Percentiles rank a stretch among this genome's conserved stretches.
Conservation (phyloP, 371 early-diverging fungal genomes). For the Saksenaea oblongispora region DNA sequence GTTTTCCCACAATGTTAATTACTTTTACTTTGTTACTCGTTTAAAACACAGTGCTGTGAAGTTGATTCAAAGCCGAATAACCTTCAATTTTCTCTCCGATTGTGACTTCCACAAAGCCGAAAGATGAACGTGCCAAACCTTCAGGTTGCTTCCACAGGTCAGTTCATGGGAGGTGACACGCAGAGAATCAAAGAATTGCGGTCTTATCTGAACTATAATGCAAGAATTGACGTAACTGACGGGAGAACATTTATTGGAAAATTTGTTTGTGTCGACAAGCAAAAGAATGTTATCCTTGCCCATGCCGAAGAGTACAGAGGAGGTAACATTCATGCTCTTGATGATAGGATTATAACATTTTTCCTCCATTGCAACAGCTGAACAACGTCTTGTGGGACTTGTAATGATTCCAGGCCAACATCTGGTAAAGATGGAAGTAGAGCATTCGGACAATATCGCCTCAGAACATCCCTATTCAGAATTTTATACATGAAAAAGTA, state of each 20-base stretch:
- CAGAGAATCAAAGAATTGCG: conserved; percentile 50
- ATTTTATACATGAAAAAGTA: not conserved
- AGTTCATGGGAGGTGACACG: conserved; percentile 32
- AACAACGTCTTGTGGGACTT: conserved; percentile 74
- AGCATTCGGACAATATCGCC: conserved; percentile 50
- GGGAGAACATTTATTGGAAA: conserved; percentile 77
- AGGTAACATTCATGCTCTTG: conserved; percentile 35
- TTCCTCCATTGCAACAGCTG: conserved; percentile 41
- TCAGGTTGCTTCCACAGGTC: not conserved
- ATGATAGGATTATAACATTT: not conserved
- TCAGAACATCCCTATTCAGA: not conserved
- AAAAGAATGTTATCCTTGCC: conserved; percentile 77
- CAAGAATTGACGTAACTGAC: conserved; percentile 71
- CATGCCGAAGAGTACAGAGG: conserved; percentile 72
- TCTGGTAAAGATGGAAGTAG: conserved; percentile 68
- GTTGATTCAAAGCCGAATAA: too few relatives aligned
- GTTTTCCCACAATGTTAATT: too few relatives aligned
- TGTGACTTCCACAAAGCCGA: too few relatives aligned
- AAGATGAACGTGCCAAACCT: not conserved
- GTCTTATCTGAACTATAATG: conserved; percentile 62
- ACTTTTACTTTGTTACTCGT: too few relatives aligned
- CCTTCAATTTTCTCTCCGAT: too few relatives aligned
- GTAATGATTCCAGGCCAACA: conserved; percentile 91
- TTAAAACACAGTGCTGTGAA: too few relatives aligned
- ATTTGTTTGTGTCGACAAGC: conserved; percentile 82